Evolutionary conservation across 768 basidiomycete genomes (phyloP), one percentile per base, ranked within the genome.

Genomic region (Psilocybe sp.): DNA sequence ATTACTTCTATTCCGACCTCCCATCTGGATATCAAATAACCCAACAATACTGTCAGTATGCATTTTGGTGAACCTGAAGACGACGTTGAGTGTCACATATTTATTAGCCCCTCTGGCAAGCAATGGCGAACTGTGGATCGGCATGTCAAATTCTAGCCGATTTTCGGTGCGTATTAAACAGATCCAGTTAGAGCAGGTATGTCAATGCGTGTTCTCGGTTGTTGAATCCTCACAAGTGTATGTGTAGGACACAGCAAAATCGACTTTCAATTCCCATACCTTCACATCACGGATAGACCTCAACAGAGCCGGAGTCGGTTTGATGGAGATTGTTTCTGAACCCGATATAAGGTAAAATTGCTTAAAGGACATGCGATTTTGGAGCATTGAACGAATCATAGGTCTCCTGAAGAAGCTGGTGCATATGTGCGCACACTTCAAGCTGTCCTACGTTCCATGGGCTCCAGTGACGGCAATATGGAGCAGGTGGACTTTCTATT

Each of bases 11-110:
- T 62, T 80, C 91, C 4, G 97, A 98, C 66, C 77, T 97, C 33
- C 94, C 97, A 0, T 77, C 87, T 4, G 96, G 96, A 0, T 98
- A 94, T 67, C 97, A 99, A 69, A 96, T 99, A 54, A 99, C 95
- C 0, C 95, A 98, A 64, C 89, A 92, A 54, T 97, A 98, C 67
- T 81, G 92, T 92, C 37, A 59, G 62, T 48, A 20, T 45, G 42
- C 31, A 14, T 35, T 51, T 50, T 35, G 11, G 7, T 42, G 14
- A 12, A 33, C 14, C 19, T 39, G 18, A 20, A 14, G 11, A 14
- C 11, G 10, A 13, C 28, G 14, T 15, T 44, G 2, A 35, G 50
- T 37, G 16, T 43, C 13, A 43, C 33, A 12, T 38, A 35, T 46
- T 28, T 18, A 19, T 15, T 61, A 97, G 94, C 85, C 32, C 92